Evolutionary conservation across 23 red algal genomes (phyloP).

Genomic region (Pyropia haitanensis): DNA sequence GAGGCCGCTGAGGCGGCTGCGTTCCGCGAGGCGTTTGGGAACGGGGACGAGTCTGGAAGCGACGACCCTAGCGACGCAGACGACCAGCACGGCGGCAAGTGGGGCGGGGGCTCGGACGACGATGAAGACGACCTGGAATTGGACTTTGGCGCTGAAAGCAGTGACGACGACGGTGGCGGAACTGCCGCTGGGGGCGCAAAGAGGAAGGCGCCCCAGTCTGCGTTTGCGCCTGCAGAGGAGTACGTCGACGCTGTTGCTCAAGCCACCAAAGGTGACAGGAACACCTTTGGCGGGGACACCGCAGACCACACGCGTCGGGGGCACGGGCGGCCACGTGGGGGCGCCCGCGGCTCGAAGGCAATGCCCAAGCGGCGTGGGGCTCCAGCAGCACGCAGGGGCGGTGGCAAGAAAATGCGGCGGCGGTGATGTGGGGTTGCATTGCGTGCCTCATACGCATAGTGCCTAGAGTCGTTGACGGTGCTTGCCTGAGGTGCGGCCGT

Average conservation of each 20-base stretch:
- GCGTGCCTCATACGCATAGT: too few relatives aligned
- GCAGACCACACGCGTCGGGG: too few relatives aligned
- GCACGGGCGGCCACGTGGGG: too few relatives aligned
- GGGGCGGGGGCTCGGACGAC: background rate
- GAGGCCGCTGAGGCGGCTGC: background rate
- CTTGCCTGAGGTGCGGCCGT: too few relatives aligned
- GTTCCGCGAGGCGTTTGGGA: background rate
- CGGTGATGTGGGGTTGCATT: too few relatives aligned
- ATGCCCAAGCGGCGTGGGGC: too few relatives aligned
- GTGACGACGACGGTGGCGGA: background rate
- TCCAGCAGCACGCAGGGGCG: too few relatives aligned
- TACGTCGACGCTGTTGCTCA: background rate
- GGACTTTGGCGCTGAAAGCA: background rate
- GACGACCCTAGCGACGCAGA: background rate
- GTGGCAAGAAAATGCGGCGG: too few relatives aligned
- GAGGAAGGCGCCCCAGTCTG: background rate
- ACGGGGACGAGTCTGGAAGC: background rate
- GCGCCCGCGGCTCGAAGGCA: too few relatives aligned
- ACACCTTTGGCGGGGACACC: too few relatives aligned
- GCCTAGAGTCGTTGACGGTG: too few relatives aligned
- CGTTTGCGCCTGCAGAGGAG: slow-evolving; percentile 16
- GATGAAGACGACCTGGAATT: background rate
- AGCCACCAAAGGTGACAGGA: too few relatives aligned
- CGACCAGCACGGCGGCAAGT: background rate
- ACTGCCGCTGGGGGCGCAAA: background rate